phyloP scores from a whole-genome alignment of 805 yeast species.

The Lipomyces anomalus region DNA sequence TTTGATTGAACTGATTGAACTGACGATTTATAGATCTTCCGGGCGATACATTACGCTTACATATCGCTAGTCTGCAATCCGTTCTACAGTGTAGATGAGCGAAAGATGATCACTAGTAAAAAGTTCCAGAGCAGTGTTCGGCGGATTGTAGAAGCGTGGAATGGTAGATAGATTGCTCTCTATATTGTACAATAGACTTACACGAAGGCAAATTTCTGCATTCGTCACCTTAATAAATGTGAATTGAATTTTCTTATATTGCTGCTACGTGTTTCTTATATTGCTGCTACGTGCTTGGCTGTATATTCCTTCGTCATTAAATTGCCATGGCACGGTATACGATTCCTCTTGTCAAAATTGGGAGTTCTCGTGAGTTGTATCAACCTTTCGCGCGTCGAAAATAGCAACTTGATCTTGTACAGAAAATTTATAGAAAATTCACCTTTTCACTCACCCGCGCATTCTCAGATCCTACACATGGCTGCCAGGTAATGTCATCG shows the following conservation, averaged over 20 bases:
- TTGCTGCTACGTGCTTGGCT: neutral
- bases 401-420: no score
- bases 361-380: no score
- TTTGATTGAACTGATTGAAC: neutral
- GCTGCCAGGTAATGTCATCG: no score
- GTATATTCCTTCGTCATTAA: neutral
- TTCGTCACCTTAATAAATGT: neutral
- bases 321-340: neutral
- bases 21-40: conserved; percentile 30
- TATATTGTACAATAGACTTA: neutral
- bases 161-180: conserved; percentile 10
- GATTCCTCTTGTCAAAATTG: no score
- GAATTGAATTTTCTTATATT: neutral
- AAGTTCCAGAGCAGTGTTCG: conserved; percentile 17
- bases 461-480: no score
- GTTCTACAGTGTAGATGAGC: conserved; percentile 40
- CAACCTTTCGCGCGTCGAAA: no score
- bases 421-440: no score
- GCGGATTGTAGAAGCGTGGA: conserved; percentile 23
- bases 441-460: no score
- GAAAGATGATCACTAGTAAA: conserved; percentile 15
- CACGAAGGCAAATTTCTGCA: neutral
- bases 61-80: conserved; percentile 58
- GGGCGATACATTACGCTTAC: conserved; percentile 49
- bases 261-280: neutral